Conservation (phyloP, 768 basidiomycete genomes). For the Russula earlei region DNA sequence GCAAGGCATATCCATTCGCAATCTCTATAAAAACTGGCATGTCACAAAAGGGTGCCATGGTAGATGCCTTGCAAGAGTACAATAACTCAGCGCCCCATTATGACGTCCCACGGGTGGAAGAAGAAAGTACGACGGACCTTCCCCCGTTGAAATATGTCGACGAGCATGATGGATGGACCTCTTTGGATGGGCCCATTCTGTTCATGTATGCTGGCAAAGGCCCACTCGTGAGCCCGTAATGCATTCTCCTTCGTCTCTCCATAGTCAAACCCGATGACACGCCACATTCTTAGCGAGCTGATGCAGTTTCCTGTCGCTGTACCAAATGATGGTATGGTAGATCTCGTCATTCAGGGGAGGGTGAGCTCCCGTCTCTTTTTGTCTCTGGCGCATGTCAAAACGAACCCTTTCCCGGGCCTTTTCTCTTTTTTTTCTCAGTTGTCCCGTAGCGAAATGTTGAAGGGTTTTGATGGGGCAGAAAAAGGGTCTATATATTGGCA, state of each 20-base stretch:
- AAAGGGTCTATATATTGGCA: conserved; percentile 56
- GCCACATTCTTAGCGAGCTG: conserved; percentile 40
- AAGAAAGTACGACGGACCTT: conserved; percentile 23
- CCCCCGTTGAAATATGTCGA: conserved; percentile 40
- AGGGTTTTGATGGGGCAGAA: conserved; percentile 50
- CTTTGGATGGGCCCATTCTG: conserved; percentile 55
- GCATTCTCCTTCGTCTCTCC: background rate
- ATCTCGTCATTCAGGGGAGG: conserved; percentile 53
- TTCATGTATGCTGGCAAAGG: conserved; percentile 74
- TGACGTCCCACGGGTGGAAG: conserved; percentile 7
- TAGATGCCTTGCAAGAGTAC: conserved; percentile 36
- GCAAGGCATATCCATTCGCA: conserved; percentile 58
- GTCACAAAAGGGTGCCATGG: conserved; percentile 65
- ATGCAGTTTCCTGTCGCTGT: conserved; percentile 81
- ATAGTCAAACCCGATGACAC: conserved; percentile 7
- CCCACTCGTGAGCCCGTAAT: conserved; percentile 60
- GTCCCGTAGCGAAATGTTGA: conserved; percentile 41
- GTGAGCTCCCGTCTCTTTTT: conserved; percentile 32
- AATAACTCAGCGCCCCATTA: conserved; percentile 16
- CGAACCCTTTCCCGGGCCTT: background rate
- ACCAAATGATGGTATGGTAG: conserved; percentile 71
- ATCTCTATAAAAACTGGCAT: conserved; percentile 63
- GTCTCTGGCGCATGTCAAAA: background rate
- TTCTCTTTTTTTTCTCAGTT: conserved; percentile 27
- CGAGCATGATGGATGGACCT: conserved; percentile 57